Percentiles rank a stretch among this genome's conserved stretches.
Conservation (phyloP, 768 basidiomycete species). For the Boletus sensibilis region DNA sequence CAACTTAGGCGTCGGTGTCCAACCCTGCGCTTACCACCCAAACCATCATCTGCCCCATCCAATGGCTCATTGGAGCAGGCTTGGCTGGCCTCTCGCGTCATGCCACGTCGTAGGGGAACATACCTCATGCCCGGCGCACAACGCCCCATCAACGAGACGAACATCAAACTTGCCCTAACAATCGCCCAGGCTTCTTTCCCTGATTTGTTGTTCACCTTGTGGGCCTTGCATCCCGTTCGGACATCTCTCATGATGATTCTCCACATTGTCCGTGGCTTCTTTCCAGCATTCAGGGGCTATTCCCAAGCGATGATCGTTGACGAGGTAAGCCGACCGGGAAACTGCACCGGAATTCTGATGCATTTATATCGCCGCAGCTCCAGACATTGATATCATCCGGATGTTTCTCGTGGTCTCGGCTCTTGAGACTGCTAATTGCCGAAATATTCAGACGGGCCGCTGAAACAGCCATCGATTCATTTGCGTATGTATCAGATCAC, state of each 20-base stretch:
- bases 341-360: slow-evolving; percentile 4
- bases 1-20: slow-evolving; percentile 21
- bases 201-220: slow-evolving; percentile 51
- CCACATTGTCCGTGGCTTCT: slow-evolving; percentile 69
- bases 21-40: slow-evolving; percentile 1
- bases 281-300: slow-evolving; percentile 82
- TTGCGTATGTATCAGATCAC: slow-evolving; percentile 57
- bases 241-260: slow-evolving; percentile 69
- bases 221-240: slow-evolving; percentile 63
- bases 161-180: slow-evolving; percentile 54
- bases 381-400: slow-evolving; percentile 68
- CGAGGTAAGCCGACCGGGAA: slow-evolving; percentile 52
- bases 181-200: slow-evolving; percentile 54
- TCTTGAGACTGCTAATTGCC: slow-evolving; percentile 55
- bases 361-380: slow-evolving; percentile 43
- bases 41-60: not conserved
- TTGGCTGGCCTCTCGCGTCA: slow-evolving; percentile 57
- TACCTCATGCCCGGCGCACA: slow-evolving; percentile 66
- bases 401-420: slow-evolving; percentile 67
- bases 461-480: slow-evolving; percentile 65
- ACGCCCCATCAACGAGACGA: slow-evolving; percentile 56
- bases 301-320: slow-evolving; percentile 85
- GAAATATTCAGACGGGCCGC: slow-evolving; percentile 63
- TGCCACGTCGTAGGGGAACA: slow-evolving; percentile 45
- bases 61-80: slow-evolving; percentile 38